A percentile compares a stretch with the other conserved stretches of the same genome.
Evolutionary conservation across 1,139 yeast species (phyloP).

Genomic region (Tardiomyces blankii): DNA sequence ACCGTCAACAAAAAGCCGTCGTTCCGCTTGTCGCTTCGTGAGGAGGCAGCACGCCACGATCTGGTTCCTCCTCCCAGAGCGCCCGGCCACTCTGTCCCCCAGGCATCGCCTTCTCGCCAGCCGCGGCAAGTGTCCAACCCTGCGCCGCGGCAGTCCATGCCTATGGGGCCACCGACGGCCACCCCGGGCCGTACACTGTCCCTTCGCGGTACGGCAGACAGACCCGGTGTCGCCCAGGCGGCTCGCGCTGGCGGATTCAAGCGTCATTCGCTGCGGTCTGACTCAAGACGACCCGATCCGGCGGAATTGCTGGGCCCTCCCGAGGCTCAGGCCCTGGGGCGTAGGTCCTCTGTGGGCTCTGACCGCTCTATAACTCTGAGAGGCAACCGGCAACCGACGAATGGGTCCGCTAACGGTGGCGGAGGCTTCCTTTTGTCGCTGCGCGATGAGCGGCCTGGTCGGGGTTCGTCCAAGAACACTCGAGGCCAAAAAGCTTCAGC

Average conservation of each 20-base stretch:
- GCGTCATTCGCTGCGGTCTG: slow-evolving; percentile 12
- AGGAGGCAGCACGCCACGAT: neutral
- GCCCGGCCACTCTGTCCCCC: neutral
- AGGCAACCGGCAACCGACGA: neutral
- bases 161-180: too few relatives aligned
- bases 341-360: neutral
- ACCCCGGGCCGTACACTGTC: too few relatives aligned
- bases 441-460: slow-evolving; percentile 2
- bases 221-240: neutral
- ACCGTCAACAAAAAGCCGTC: slow-evolving; percentile 1
- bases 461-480: neutral
- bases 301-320: slow-evolving; percentile 5
- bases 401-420: too few relatives aligned
- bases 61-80: neutral
- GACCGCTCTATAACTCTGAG: neutral
- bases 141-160: too few relatives aligned
- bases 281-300: slow-evolving; percentile 9
- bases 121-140: neutral
- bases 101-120: neutral
- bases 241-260: slow-evolving; percentile 8
- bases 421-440: slow-evolving; percentile 3
- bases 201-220: too few relatives aligned
- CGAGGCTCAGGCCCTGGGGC: neutral
- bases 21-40: neutral
- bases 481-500: neutral